Evolutionary conservation across 2,329 filamentous ascomycete genomes (phyloP), one percentile per base, ranked within the genome.

Genomic region (Cercospora canescens): DNA sequence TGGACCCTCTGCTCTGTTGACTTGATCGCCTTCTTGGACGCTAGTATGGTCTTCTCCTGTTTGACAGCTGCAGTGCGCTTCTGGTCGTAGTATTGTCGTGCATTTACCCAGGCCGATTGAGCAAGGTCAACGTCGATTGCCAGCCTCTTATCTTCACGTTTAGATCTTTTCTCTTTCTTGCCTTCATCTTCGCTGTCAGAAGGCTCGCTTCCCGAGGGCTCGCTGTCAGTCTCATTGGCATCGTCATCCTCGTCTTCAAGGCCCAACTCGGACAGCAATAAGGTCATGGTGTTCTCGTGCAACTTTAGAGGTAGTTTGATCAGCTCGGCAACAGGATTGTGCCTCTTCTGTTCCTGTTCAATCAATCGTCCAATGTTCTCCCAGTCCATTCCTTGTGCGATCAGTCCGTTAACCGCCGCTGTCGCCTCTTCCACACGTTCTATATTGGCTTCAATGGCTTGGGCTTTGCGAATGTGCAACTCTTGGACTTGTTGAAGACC

Each of bases 311-410:
- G 94, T 18, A 96, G 81, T 76, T 91, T 91, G 74, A 99, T 96
- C 52, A 93, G 89, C 65, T 90, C 86, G 1, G 95, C 95, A 7
- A 99, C 93, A 0, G 92, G 88, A 70, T 99, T 99, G 30, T 88
- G 85, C 57, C 89, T 85, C 67, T 84, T 88, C 77, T 96, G 91
- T 76, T 98, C 94, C 70, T 93, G 87, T 76, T 97, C 93, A 60
- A 99, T 91, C 68, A 99, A 81, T 65, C 90, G 91, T 9, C 87
- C 92, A 73, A 98, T 94, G 70, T 97, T 91, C 11, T 93, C 88
- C 95, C 95, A 99, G 73, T 99, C 95, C 93, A 98, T 98, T 11
- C 94, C 94, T 75, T 97, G 93, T 5, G 88, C 88, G 66, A 99
- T 88, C n/a, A 98, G 82, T 0, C 92, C 92, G 77, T 96, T 98